Percentiles rank a stretch among this genome's conserved stretches.
Conservation (phyloP, 2,329 filamentous ascomycete genomes). For the Fusarium marasasianum region DNA sequence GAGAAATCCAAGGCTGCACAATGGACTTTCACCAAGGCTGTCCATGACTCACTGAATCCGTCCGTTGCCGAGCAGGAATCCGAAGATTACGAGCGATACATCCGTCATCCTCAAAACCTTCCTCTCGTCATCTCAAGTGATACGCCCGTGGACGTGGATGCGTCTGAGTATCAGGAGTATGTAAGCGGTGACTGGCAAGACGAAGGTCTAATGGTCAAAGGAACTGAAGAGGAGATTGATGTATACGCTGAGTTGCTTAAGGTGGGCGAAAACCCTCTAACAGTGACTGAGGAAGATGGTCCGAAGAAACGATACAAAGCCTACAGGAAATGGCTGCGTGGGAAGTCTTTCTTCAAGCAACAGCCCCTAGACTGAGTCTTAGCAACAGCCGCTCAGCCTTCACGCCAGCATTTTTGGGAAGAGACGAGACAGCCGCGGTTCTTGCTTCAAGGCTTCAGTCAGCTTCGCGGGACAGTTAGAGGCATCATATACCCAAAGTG, state of each 20-base stretch:
- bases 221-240: constrained; percentile 54
- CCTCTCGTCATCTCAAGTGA: constrained; percentile 81
- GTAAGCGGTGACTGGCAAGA: constrained; percentile 74
- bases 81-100: constrained; percentile 88
- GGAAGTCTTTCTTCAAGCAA: constrained; percentile 97
- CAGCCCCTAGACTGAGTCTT: constrained; percentile 66
- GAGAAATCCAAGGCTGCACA: constrained; percentile 87
- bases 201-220: constrained; percentile 63
- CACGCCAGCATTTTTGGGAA: constrained; percentile 20
- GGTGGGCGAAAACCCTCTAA: constrained; percentile 83
- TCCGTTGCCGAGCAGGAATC: constrained; percentile 79
- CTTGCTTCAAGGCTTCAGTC: constrained; percentile 33
- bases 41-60: constrained; percentile 86
- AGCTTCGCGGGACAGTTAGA: constrained; percentile 20
- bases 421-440: constrained; percentile 45
- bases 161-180: constrained; percentile 81
- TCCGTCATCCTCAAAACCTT: constrained; percentile 87
- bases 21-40: constrained; percentile 88
- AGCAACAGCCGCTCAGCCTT: background rate
- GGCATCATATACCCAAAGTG: constrained; percentile 35
- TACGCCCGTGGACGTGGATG: constrained; percentile 66
- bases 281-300: constrained; percentile 86
- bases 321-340: constrained; percentile 92
- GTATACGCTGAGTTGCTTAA: constrained; percentile 81
- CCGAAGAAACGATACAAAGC: constrained; percentile 96